These are phyloP conservation scores for Colletotrichum navitas DNA, from an alignment of 2,329 filamentous ascomycete species.

Conservation along the genomic window DNA sequence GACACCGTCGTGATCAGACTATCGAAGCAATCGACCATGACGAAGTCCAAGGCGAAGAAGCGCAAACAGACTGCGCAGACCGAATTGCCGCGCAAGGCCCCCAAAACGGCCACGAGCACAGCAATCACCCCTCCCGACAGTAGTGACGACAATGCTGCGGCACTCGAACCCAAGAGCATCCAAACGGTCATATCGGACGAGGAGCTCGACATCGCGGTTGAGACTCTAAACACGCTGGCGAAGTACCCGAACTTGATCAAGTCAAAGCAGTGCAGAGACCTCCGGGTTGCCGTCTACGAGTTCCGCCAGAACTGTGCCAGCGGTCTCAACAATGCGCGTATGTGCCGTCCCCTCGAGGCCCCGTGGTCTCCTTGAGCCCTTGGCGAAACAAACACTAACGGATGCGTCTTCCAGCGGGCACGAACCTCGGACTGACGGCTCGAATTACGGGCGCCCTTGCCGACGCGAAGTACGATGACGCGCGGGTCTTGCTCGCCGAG, in stretches of 20 bases:
- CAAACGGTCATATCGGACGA: constrained; percentile 70
- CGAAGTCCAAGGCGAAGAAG: constrained; percentile 60
- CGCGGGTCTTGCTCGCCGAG: constrained; percentile 74
- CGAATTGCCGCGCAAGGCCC: constrained; percentile 53
- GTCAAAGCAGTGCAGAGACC: constrained; percentile 74
- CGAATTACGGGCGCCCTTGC: constrained; percentile 74
- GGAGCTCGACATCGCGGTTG: constrained; percentile 75
- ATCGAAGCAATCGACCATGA: constrained; percentile 48
- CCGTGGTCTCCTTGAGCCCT: neutral
- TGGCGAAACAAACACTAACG: neutral
- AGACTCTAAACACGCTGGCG: constrained; percentile 71
- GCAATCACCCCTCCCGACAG: constrained; percentile 50
- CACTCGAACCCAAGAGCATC: constrained; percentile 62
- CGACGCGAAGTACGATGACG: constrained; percentile 75
- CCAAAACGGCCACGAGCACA: constrained; percentile 52
- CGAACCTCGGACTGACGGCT: constrained; percentile 69
- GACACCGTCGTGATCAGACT: neutral
- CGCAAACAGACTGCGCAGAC: constrained; percentile 57
- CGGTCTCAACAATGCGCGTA: constrained; percentile 70
- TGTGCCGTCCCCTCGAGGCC: constrained; percentile 15
- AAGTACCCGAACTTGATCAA: constrained; percentile 74
- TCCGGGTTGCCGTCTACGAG: constrained; percentile 75
- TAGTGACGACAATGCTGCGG: constrained; percentile 47
- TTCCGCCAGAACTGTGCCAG: constrained; percentile 78
- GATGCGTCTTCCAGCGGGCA: constrained; percentile 42